phyloP scores from a whole-genome alignment of 2,329 filamentous ascomycete species.

The Moelleriella libera region DNA sequence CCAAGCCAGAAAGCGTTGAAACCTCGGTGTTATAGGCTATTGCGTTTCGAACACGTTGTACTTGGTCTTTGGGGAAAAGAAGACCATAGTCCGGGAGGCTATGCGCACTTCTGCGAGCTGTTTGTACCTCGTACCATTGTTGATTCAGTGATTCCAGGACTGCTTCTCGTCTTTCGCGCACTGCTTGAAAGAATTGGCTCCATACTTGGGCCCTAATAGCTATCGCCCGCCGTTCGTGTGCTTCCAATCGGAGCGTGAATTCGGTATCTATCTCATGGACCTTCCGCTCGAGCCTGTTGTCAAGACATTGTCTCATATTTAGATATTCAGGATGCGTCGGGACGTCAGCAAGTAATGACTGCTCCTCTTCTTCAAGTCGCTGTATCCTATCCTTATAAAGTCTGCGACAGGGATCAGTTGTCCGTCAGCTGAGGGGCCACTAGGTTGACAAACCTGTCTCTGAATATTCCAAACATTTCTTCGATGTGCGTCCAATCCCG shows the following conservation, averaged over 20 bases:
- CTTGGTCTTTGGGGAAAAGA: constrained; percentile 62
- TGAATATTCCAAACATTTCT: constrained; percentile 74
- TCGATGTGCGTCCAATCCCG: constrained; percentile 71
- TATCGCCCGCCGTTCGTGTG: constrained; percentile 60
- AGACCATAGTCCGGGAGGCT: constrained; percentile 71
- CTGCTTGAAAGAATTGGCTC: constrained; percentile 78
- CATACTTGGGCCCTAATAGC: constrained; percentile 77
- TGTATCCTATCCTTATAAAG: constrained; percentile 81
- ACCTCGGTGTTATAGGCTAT: constrained; percentile 92
- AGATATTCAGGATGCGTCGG: constrained; percentile 86
- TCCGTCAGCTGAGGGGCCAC: neutral
- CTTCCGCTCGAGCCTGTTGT: constrained; percentile 70
- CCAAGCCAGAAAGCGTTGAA: constrained; percentile 75
- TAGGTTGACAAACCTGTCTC: constrained; percentile 48
- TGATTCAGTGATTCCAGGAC: constrained; percentile 70
- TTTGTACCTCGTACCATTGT: constrained; percentile 86
- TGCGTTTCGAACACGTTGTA: constrained; percentile 71
- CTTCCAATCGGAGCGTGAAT: constrained; percentile 57
- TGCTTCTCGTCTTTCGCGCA: constrained; percentile 69
- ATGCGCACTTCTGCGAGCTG: constrained; percentile 69
- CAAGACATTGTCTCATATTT: constrained; percentile 76
- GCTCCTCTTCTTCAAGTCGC: constrained; percentile 59
- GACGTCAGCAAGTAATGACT: constrained; percentile 40
- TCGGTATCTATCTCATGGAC: constrained; percentile 62
- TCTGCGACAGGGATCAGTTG: constrained; percentile 25